Evolutionary conservation across 1,284 basidiomycete genomes (phyloP).

Genomic region (Austroboletus olivaceoglutinosus): DNA sequence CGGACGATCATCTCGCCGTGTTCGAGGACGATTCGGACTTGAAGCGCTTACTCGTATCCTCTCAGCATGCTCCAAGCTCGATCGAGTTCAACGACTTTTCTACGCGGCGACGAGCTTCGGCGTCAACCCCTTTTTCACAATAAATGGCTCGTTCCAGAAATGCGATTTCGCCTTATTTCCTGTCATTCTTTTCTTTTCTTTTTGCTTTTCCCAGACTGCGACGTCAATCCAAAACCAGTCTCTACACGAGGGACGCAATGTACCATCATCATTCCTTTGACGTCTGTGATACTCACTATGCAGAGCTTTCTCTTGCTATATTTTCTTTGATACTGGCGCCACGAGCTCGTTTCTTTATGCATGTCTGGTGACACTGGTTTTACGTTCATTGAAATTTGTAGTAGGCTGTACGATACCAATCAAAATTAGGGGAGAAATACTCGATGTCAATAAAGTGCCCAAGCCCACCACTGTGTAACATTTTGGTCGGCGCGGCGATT

Average conservation of each 20-base stretch:
- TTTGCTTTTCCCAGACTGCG: background rate
- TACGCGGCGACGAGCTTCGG: background rate
- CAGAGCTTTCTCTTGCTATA: conserved; percentile 3
- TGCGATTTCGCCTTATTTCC: no score
- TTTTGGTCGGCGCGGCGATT: no score
- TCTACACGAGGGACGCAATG: background rate
- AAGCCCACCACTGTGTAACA: no score
- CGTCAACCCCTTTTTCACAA: background rate
- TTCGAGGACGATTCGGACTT: background rate
- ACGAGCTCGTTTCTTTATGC: background rate
- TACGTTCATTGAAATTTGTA: conserved; percentile 11
- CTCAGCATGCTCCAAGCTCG: background rate
- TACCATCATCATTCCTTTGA: background rate
- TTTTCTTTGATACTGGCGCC: conserved; percentile 6
- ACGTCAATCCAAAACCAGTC: background rate
- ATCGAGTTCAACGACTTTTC: conserved; percentile 8
- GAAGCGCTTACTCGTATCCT: background rate
- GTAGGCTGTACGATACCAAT: conserved; percentile 21
- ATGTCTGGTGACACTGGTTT: background rate
- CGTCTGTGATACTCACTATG: conserved; percentile 9
- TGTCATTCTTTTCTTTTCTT: background rate
- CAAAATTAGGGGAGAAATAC: conserved; percentile 3
- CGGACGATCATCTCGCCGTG: background rate
- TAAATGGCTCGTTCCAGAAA: no score
- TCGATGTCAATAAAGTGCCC: background rate